Conservation (phyloP, 2,329 filamentous ascomycete genomes). For the Claviceps sp. region DNA sequence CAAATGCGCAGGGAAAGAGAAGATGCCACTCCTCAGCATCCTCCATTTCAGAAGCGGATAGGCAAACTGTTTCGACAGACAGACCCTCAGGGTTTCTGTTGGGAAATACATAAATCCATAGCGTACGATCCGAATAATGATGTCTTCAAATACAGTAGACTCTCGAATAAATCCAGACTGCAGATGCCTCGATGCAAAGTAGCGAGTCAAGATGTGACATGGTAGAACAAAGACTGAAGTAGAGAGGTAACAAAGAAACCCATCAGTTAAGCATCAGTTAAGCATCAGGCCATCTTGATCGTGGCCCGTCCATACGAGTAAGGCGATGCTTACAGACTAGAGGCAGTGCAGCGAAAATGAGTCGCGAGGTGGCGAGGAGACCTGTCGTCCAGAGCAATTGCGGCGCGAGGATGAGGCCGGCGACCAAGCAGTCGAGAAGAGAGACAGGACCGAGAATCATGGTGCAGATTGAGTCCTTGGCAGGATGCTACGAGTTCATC, state of each 20-base stretch:
- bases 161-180: constrained; percentile 50
- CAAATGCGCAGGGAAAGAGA: constrained; percentile 51
- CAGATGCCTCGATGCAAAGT: constrained; percentile 9
- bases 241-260: too few species aligned
- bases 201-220: constrained; percentile 4
- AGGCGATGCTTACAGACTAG: constrained; percentile 18
- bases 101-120: constrained; percentile 65
- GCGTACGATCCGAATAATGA: constrained; percentile 63
- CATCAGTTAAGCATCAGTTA: not conserved
- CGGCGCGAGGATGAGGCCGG: constrained; percentile 55
- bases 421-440: constrained; percentile 62
- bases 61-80: constrained; percentile 62
- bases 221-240: constrained; percentile 4
- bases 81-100: constrained; percentile 54
- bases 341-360: constrained; percentile 57
- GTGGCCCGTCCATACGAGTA: not conserved
- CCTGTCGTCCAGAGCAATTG: constrained; percentile 59
- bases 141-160: constrained; percentile 62
- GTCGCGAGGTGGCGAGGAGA: constrained; percentile 41
- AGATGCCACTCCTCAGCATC: constrained; percentile 58
- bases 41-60: constrained; percentile 64
- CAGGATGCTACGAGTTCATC: not conserved
- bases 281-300: not conserved
- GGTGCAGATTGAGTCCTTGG: not conserved
- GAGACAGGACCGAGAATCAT: constrained; percentile 68